Base-by-base conservation (phyloP, 192 early-diverging fungal genomes). In the Coemansia sp. region DNA sequence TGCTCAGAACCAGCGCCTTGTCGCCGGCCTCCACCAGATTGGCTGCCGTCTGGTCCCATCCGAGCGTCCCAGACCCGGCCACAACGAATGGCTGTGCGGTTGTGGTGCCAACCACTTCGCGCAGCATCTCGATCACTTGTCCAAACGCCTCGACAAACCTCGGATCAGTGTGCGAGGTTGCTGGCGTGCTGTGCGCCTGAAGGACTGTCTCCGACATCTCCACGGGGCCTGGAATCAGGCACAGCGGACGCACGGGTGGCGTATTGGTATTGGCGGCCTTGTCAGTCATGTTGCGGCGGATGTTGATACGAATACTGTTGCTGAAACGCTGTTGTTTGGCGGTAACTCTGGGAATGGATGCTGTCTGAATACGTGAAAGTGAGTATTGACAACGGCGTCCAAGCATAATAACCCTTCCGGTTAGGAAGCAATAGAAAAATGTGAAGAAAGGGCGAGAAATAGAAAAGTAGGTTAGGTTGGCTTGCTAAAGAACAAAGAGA, bases 171-270 rank as follows among this genome's bases (percentile, higher is more conserved):
- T 99, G 97, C 19, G 94, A 93, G 18, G 91, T 94, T 22, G 97
- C 92, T 9, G 91, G 92, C 19, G 94, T 93, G 74, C 90, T 85
- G 89, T 96, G 93, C 13, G 92, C 89, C 55, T 79, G 72, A 19
- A 97, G 84, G 12, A 99, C 94, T 52, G 88, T 91, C 63, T 86
- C 81, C 71, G 95, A 90, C 85, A 96, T 96, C 88, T 99, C 97
- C 63, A 97, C 91, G 36, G 96, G 95, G 22, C 96, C 94, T 46
- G 95, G 95, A 78, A 97, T 97, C 88, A 97, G 95, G 89, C 93
- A 95, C 41, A 97, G 88, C 63, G 94, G 91, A 67, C 87, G 91
- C n/a, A 16, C 21, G 45, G 61, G 36, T 51, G 43, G 57, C 15
- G 9, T 56, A 11, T 6, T 49, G 47, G 6, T 54, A 9, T 54